Evolutionary conservation across 78 protist genomes (phyloP).

Genomic region (Dictyostelium brefeldianum): DNA sequence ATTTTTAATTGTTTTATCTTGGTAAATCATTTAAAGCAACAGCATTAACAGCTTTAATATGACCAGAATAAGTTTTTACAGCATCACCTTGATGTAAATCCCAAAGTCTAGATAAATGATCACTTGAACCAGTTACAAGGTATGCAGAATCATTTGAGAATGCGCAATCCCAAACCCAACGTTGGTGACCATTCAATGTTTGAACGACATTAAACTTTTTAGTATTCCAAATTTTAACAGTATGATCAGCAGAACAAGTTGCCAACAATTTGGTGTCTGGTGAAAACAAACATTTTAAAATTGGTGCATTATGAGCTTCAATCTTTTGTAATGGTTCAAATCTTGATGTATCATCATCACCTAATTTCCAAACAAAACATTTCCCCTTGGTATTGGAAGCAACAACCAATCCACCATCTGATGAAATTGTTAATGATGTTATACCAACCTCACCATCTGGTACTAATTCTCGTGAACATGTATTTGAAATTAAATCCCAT

Average conservation of each 20-base stretch:
- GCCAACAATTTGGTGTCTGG: constrained; percentile 94
- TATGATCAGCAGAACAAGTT: constrained; percentile 95
- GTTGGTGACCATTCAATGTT: constrained; percentile 91
- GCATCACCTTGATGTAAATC: constrained; percentile 92
- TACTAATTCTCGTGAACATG: constrained; percentile 88
- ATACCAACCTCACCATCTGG: constrained; percentile 92
- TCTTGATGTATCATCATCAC: constrained; percentile 80
- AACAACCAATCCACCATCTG: constrained; percentile 84
- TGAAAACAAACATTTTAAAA: constrained; percentile 83
- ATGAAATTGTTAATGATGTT: constrained; percentile 83
- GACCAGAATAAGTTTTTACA: constrained; percentile 91
- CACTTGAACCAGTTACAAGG: constrained; percentile 95
- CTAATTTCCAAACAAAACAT: constrained; percentile 87
- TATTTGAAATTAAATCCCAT: constrained; percentile 92
- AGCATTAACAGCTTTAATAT: constrained; percentile 89
- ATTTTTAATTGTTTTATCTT: constrained; percentile 14
- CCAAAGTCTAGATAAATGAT: constrained; percentile 95
- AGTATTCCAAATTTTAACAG: constrained; percentile 88
- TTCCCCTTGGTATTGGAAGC: constrained; percentile 94
- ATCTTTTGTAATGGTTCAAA: constrained; percentile 72
- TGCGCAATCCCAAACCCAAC: constrained; percentile 99
- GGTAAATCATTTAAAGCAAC: constrained; percentile 91
- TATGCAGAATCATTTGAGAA: constrained; percentile 96
- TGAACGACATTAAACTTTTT: constrained; percentile 68
- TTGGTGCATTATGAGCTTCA: constrained; percentile 89